Evolutionary conservation across 1,139 yeast species (phyloP), one percentile per base, ranked within the genome.

Genomic region (Saccharomycopsis crataegensis): DNA sequence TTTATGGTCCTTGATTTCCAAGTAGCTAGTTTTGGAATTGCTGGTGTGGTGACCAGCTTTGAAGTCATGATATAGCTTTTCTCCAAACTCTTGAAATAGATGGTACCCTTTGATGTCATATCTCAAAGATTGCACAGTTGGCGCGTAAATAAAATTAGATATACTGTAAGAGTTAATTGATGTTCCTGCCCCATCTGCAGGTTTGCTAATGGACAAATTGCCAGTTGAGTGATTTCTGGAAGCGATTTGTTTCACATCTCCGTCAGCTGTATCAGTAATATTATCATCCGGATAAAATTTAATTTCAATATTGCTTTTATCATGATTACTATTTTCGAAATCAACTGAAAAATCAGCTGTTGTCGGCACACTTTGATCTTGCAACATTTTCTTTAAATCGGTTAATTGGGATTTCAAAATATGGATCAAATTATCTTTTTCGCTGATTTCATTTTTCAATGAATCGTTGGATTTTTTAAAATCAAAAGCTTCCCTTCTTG

Each of bases 391-490:
- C 65, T 90, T 90, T 59, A 91, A 73, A 56, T 83, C 89, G 33
- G 70, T 72, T 59, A 90, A 71, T 68, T 91, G 96, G 47, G 77
- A 79, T 60, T 82, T 86, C 57, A 88, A 67, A 54, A 81, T 77
- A 34, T 77, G 84, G 53, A 91, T 75, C 14, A 89, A 75, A 11
- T 74, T 70, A 61, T 90, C 88, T 62, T 84, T 84, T 64, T 90
- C 96, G 43, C 75, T 78, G 48, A 90, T 65, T 58, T 86, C 89
- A 57, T 80, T 84, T 42, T 77, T 70, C 49, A 91, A 70, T 61
- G 79, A 82, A 8, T 65, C 63, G 38, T 70, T 71, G 59, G 77
- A 75, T 46, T 75, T 67, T 59, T 79, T 79, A 58, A 73, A 72
- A 52, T 75, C 78, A 61, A 78, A 74, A 11, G 81, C 75, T 60